Conservation (phyloP, 495 filamentous ascomycete species). For the Lasiosphaeria ovina region DNA sequence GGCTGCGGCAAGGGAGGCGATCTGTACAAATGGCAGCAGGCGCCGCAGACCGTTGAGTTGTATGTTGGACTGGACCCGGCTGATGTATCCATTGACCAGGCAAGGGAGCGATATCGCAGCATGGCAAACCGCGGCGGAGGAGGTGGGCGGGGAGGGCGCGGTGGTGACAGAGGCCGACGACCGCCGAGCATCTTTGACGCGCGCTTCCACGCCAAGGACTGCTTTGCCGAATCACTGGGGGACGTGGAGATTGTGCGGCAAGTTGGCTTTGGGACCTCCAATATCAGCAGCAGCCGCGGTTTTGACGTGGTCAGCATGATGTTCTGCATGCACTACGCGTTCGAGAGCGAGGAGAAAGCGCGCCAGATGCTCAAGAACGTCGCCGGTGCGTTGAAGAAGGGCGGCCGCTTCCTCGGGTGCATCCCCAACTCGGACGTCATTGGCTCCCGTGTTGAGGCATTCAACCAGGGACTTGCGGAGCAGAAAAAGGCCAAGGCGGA, state of each 20-base stretch:
- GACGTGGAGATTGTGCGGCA: constrained; percentile 74
- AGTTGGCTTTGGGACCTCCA: constrained; percentile 72
- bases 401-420: constrained; percentile 86
- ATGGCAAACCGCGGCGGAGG: constrained; percentile 63
- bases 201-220: constrained; percentile 84
- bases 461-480: constrained; percentile 54
- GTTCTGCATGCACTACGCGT: constrained; percentile 99
- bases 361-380: constrained; percentile 93
- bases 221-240: constrained; percentile 76
- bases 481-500: constrained; percentile 31
- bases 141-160: constrained; percentile 54
- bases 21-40: constrained; percentile 89
- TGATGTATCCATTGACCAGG: constrained; percentile 86
- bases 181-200: constrained; percentile 67
- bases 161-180: constrained; percentile 44
- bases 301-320: constrained; percentile 98
- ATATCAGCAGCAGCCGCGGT: constrained; percentile 62
- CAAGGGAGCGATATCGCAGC: constrained; percentile 72
- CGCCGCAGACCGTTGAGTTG: constrained; percentile 77
- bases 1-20: constrained; percentile 98
- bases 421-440: constrained; percentile 94
- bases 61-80: constrained; percentile 94
- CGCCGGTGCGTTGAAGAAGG: constrained; percentile 82
- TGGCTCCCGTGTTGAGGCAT: constrained; percentile 59
- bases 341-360: constrained; percentile 85